Evolutionary conservation across 2,329 filamentous ascomycete genomes (phyloP), one percentile per base, ranked within the genome.

Genomic region (Clathrospora elynae): DNA sequence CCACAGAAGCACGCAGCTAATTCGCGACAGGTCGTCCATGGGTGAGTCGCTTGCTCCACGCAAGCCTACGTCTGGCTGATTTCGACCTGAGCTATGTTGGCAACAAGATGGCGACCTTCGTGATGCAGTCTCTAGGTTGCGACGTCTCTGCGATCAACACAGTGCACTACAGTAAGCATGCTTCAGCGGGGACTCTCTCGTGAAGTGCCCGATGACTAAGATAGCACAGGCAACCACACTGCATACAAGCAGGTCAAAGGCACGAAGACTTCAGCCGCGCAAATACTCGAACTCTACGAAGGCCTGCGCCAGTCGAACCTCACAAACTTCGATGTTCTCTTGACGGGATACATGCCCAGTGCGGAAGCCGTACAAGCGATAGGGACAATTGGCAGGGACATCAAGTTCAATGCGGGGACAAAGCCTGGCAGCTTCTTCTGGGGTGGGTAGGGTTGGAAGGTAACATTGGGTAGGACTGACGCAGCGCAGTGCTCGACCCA

Each of bases 121-220:
- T 91, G 55, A 86, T 99, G 79, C 92, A 99, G 71, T 87, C 88
- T 1, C 75, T 99, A 35, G 93, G 93, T 33, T 96, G 90, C 66
- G 92, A 99, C 62, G 92, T 96, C 5, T 87, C 90, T 6, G 89
- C 90, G 2, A 80, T 99, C 61, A 96, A 99, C 69, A 99, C 93
- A 0, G 93, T 99, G 5, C 88, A 99, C 62, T 99, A 96, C 75
- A 97, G 92, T 96, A 76, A 71, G 86, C 38, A 44, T 33, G 4
- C 31, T 31, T 42, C 35, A 50, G 12, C 20, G 5, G 3, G 24
- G 20, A 29, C 3, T 13, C n/a, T 26, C 24, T 19, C 16, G 14
- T 35, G 8, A 12, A 39, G 7, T 2, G 22, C 26, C 22, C 26
- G 6, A 30, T 17, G 28, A 28, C 51, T 58, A 28, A 55, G 6